Percentiles rank a stretch among this genome's conserved stretches.
Evolutionary conservation across 805 yeast genomes (phyloP).

Genomic region (Pichia exigua): DNA sequence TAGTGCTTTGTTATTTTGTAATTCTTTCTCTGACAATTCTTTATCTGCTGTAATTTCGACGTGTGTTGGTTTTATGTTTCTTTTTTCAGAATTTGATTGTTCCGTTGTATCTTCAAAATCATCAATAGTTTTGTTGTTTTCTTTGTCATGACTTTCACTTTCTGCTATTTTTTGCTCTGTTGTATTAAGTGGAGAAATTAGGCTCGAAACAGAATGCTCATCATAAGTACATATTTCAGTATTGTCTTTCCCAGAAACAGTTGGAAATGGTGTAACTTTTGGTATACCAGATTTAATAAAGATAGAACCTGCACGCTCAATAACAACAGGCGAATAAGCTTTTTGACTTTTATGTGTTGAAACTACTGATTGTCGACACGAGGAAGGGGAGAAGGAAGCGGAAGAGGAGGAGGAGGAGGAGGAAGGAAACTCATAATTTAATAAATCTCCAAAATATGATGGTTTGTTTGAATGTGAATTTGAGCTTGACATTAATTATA

Average conservation of each 20-base stretch:
- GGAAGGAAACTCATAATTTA: constrained; percentile 8
- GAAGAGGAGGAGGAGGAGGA: neutral
- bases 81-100: too few species aligned
- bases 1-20: too few species aligned
- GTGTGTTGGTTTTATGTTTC: too few species aligned
- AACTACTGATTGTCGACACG: neutral
- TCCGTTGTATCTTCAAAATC: neutral
- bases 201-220: too few species aligned
- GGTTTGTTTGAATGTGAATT: constrained; percentile 7
- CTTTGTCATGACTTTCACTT: neutral
- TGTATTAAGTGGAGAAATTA: too few species aligned
- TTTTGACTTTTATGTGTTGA: neutral
- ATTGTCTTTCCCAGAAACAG: neutral
- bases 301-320: constrained; percentile 13
- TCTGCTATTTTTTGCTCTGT: neutral
- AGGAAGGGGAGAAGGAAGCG: neutral
- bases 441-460: constrained; percentile 11
- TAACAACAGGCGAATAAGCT: neutral
- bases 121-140: too few species aligned
- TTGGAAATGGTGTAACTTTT: constrained; percentile 8
- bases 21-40: neutral
- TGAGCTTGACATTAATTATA: neutral
- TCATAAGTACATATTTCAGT: too few species aligned
- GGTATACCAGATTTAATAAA: constrained; percentile 13
- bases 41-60: neutral